Base-by-base conservation (phyloP, 2,329 filamentous ascomycete species). In the Talaromyces sp. region DNA sequence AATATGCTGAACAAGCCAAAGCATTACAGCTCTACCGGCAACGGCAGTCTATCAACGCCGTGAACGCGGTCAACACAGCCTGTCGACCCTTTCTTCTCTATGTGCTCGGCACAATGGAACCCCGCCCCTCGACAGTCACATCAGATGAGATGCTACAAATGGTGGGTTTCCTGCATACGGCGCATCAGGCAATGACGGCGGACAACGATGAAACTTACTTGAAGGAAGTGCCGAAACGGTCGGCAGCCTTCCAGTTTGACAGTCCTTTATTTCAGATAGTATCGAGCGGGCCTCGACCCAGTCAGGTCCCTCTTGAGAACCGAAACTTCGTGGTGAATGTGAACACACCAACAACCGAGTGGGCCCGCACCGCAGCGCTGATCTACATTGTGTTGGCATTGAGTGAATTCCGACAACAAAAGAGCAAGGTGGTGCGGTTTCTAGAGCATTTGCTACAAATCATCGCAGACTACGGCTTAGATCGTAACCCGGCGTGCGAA, bases 201-300 rank as follows among this genome's bases (percentile, higher is more conserved):
- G 74, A 76, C 48, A 73, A 61, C 48, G 63, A 68, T 14, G 60
- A 66, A 2, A 58, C 67, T 16, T 76, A 71, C 55, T 67, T 73
- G 9, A 61, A 57, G 7, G 66, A 69, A 16, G 69, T 70, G 21
- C 75, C 75, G 5, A 68, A 71, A 46, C 69, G 75, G 37, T 67
- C 65, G 16, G 60, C 67, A 9, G 68, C 69, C 0, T 78, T 78
- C 44, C 68, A 74, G 48, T 77, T 77, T 71, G 70, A 71, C 16
- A 70, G 73, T 54, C 72, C 75, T 18, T 67, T 78, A 8, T 77
- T 77, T 58, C 69, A 73, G 14, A 63, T 78, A 5, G 70, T 79
- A n/a, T 77, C 76, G n/a, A 75, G 72, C 62, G 76, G 76, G 7
- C 77, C 76, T 11, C 73, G 70, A 18, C 77, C 76, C 12, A 74